Evolutionary conservation across 1,284 basidiomycete genomes (phyloP), one percentile per base, ranked within the genome.

Genomic region (Tilletia horrida): DNA sequence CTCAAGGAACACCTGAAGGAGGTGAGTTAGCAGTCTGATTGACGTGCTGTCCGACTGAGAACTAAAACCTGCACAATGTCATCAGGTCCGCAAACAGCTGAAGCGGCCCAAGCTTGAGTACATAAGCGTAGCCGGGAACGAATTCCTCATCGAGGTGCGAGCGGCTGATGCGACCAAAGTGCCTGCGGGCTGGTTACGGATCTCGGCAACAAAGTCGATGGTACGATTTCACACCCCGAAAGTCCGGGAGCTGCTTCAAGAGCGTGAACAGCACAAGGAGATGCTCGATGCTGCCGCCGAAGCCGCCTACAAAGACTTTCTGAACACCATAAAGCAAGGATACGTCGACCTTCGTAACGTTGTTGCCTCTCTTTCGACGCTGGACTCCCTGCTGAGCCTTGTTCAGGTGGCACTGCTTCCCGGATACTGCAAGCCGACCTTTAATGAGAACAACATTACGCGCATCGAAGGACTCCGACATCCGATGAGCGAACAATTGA

Each of bases 141-240:
- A 83, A 11, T 82, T 77, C 69, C 67, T 81, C 63, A 73, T 83
- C 27, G 80, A 82, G 65, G 84, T 96, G 18, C 88, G 88, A 63
- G 88, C 87, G 63, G 85, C 85, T 7, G 91, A 92, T 59, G 88
- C 88, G 14, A 86, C 87, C 70, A 86, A 86, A 11, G 87, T 92
- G 2, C 95, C 95, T 0, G 85, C 86, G 6, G 86, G 87, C 67
- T 98, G 94, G 93, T 84, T 88, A 59, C 84, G 90, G 45, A 85
- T 93, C 62, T 91, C 88, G 44, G 88, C 71, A 52, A 97, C 93
- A 0, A 93, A 89, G 81, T 83, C 83, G 21, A 84, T 86, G 29
- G 87, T 88, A 59, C 86, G 95, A n/a, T 97, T 91, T 81, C 90
- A 90, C 64, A 88, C 92, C 0, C 92, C 93, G 0, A 85, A 85